phyloP scores from a whole-genome alignment of 2,329 filamentous ascomycete species.

The Scopulariopsis brevicaulis region DNA sequence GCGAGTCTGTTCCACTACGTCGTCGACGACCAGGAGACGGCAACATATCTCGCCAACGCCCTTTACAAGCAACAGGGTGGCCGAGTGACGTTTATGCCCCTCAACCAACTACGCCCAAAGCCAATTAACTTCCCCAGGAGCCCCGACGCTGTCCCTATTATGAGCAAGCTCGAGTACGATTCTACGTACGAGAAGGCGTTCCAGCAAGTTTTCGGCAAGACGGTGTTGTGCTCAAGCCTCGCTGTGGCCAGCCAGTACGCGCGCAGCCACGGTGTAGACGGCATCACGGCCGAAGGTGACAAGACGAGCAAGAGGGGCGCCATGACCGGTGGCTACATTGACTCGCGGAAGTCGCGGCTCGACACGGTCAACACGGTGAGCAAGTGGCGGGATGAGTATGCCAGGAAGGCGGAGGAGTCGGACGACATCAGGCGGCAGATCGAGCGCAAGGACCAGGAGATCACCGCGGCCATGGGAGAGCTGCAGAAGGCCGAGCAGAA shows the following conservation, averaged over 20 bases:
- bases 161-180: constrained; percentile 77
- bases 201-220: constrained; percentile 89
- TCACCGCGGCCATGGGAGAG: constrained; percentile 76
- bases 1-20: constrained; percentile 92
- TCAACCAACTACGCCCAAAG: constrained; percentile 67
- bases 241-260: constrained; percentile 84
- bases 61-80: constrained; percentile 73
- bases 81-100: constrained; percentile 86
- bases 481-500: constrained; percentile 74
- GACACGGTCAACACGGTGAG: constrained; percentile 68
- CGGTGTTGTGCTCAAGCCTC: constrained; percentile 85
- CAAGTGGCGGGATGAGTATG: constrained; percentile 64
- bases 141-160: constrained; percentile 75
- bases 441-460: constrained; percentile 74
- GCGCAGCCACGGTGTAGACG: constrained; percentile 80
- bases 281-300: constrained; percentile 90
- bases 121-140: constrained; percentile 70
- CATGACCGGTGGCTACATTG: constrained; percentile 88
- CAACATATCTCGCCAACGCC: constrained; percentile 67
- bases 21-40: constrained; percentile 83
- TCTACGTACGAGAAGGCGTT: constrained; percentile 71
- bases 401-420: constrained; percentile 52
- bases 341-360: constrained; percentile 75
- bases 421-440: constrained; percentile 57
- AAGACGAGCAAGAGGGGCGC: constrained; percentile 91